phyloP scores from a whole-genome alignment of 2,329 filamentous ascomycete genomes.

The Microdochium paspali region DNA sequence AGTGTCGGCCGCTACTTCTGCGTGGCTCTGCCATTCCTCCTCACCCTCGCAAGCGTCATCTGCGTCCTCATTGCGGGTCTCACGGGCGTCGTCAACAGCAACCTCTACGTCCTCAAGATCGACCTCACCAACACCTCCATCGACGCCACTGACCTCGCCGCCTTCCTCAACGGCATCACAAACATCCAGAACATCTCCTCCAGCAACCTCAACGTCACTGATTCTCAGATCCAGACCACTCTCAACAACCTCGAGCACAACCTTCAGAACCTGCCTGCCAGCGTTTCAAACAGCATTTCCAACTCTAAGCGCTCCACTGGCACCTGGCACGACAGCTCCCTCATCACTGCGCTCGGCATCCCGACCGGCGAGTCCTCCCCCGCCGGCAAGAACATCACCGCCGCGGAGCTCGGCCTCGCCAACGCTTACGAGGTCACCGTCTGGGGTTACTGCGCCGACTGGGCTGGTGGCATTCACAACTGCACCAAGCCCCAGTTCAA shows the following conservation, averaged over 20 bases:
- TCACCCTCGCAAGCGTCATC: slow-evolving; percentile 70
- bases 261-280: slow-evolving; percentile 16
- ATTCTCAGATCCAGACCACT: slow-evolving; percentile 6
- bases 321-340: slow-evolving; percentile 8
- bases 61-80: slow-evolving; percentile 52
- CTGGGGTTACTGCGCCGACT: slow-evolving; percentile 75
- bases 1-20: slow-evolving; percentile 71
- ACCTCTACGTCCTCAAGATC: slow-evolving; percentile 49
- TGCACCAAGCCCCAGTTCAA: slow-evolving; percentile 66
- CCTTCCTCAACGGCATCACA: slow-evolving; percentile 11
- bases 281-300: slow-evolving; percentile 6
- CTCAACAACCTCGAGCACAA: slow-evolving; percentile 8
- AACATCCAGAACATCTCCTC: slow-evolving; percentile 9
- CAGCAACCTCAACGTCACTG: slow-evolving; percentile 4
- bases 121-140: slow-evolving; percentile 53
- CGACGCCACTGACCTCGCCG: slow-evolving; percentile 25
- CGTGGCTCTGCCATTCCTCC: slow-evolving; percentile 76
- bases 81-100: slow-evolving; percentile 45
- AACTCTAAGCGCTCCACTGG: slow-evolving; percentile 6
- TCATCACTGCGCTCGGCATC: slow-evolving; percentile 1
- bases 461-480: slow-evolving; percentile 42
- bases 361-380: slow-evolving; percentile 21
- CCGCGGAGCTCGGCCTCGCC: slow-evolving; percentile 50
- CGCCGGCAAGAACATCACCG: slow-evolving; percentile 39
- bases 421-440: slow-evolving; percentile 75